phyloP scores from a whole-genome alignment of 805 yeast species.

The Myxozyma nipponensis region DNA sequence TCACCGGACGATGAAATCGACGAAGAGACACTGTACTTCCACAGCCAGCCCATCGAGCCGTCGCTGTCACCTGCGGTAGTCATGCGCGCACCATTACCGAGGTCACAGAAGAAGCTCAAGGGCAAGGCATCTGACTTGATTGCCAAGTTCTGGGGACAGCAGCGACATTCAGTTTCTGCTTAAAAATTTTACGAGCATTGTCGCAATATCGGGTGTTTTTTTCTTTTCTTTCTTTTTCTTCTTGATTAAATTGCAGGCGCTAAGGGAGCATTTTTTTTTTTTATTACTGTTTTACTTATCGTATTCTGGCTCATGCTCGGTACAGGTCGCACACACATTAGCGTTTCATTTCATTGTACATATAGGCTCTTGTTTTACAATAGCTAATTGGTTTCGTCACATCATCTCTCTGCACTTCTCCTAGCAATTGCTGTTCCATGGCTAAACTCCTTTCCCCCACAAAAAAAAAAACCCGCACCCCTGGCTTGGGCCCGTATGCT shows the following conservation, averaged over 20 bases:
- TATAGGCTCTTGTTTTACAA: too few relatives aligned
- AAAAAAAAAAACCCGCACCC: too few relatives aligned
- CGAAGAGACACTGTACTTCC: constrained; percentile 2
- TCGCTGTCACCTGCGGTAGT: neutral
- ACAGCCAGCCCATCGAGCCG: neutral
- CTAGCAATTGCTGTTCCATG: too few relatives aligned
- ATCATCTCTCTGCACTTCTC: too few relatives aligned
- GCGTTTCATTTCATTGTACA: too few relatives aligned
- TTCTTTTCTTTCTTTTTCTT: constrained; percentile 1
- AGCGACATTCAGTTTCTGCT: constrained; percentile 6
- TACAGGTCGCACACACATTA: too few relatives aligned
- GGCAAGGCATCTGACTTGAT: constrained; percentile 24
- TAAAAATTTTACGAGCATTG: neutral
- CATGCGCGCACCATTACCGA: neutral
- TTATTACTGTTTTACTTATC: neutral
- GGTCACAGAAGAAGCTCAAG: constrained; percentile 12
- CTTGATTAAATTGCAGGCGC: neutral
- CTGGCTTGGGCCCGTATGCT: too few relatives aligned
- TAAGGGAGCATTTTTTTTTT: neutral
- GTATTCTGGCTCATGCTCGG: too few relatives aligned
- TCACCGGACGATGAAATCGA: constrained; percentile 14
- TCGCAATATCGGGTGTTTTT: too few relatives aligned
- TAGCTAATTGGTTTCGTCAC: too few relatives aligned
- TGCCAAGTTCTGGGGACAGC: constrained; percentile 27
- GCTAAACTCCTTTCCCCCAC: too few relatives aligned